Evolutionary conservation across 371 early-diverging fungal species (phyloP).

Genomic region (Apophysomyces ossiformis): DNA sequence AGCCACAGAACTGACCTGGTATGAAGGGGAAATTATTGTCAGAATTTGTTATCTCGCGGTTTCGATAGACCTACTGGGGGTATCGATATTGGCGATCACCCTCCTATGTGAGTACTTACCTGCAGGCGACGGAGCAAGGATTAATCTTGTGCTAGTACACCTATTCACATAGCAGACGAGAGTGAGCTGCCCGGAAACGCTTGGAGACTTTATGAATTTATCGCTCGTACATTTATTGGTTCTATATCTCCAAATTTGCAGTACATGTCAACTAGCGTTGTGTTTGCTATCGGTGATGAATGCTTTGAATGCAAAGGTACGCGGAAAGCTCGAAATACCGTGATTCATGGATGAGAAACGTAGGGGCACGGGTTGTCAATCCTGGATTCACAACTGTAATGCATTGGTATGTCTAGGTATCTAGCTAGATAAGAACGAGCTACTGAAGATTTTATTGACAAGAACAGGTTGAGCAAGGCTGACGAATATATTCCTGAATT

Average conservation of each 20-base stretch:
- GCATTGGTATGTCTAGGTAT: conserved; percentile 44
- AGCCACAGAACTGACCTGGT: neutral
- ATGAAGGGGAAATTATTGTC: conserved; percentile 37
- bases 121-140: neutral
- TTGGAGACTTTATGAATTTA: conserved; percentile 69
- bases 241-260: conserved; percentile 61
- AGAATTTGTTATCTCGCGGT: conserved; percentile 35
- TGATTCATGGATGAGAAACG: neutral
- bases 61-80: conserved; percentile 53
- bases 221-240: conserved; percentile 64
- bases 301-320: conserved; percentile 51
- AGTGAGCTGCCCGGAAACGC: conserved; percentile 55
- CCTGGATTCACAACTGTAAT: conserved; percentile 58
- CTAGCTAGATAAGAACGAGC: neutral
- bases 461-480: conserved; percentile 30
- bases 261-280: conserved; percentile 58
- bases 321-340: neutral
- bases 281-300: conserved; percentile 55
- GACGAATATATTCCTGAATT: conserved; percentile 60
- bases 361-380: conserved; percentile 32
- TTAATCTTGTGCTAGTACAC: conserved; percentile 36
- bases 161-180: conserved; percentile 52
- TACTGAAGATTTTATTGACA: neutral
- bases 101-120: conserved; percentile 40
- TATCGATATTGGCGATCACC: conserved; percentile 55